These are phyloP conservation scores for Sistotremastrum niveocremeum DNA, from an alignment of 768 basidiomycete genomes.

Conservation along the genomic window DNA sequence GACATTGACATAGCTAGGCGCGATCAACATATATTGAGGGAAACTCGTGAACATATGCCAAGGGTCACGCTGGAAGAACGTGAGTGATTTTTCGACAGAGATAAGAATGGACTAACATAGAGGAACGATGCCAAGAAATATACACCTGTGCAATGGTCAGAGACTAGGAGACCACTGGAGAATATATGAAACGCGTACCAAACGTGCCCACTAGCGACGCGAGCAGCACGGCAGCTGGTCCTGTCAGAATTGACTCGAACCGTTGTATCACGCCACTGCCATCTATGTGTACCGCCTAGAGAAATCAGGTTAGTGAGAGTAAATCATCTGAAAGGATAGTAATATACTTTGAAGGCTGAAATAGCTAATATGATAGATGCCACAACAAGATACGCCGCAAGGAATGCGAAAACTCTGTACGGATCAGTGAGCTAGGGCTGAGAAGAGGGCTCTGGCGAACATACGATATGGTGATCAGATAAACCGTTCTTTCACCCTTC, in stretches of 20 bases:
- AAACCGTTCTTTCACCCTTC: constrained; percentile 72
- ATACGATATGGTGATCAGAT: constrained; percentile 59
- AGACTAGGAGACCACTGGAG: not conserved
- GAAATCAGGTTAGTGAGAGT: not conserved
- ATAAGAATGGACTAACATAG: constrained; percentile 43
- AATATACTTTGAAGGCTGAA: constrained; percentile 58
- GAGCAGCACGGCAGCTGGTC: constrained; percentile 68
- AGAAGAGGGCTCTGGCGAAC: constrained; percentile 8
- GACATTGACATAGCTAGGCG: constrained; percentile 89
- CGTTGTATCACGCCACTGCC: constrained; percentile 19
- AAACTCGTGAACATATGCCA: constrained; percentile 98
- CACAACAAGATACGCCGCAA: constrained; percentile 72
- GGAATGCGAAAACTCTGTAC: constrained; percentile 68
- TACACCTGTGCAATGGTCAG: constrained; percentile 34
- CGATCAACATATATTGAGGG: constrained; percentile 79
- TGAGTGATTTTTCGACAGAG: constrained; percentile 3
- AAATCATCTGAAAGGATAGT: not conserved
- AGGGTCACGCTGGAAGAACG: constrained; percentile 61
- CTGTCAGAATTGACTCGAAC: constrained; percentile 49
- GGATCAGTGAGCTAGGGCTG: constrained; percentile 3
- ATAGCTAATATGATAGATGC: constrained; percentile 80
- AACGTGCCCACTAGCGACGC: constrained; percentile 84
- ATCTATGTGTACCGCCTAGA: not conserved
- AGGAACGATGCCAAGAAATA: constrained; percentile 77
- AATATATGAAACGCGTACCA: constrained; percentile 29